Conservation (phyloP, 1,284 basidiomycete species). For the Takashimella koratensis region DNA sequence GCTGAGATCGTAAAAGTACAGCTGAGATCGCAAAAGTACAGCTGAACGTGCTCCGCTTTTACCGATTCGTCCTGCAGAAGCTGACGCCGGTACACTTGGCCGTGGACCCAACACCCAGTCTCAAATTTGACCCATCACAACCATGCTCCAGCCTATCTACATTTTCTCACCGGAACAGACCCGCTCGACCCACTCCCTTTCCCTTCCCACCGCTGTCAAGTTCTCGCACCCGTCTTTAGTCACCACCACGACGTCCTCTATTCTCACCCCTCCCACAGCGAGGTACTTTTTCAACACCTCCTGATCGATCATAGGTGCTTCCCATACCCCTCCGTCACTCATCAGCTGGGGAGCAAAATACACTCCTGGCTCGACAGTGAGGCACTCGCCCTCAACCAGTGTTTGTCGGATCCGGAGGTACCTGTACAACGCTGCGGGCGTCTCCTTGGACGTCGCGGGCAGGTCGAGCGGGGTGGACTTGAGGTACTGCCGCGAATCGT, state of each 20-base stretch:
- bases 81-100: too few species aligned
- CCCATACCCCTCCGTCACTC: constrained; percentile 55
- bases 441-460: constrained; percentile 44
- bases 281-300: constrained; percentile 69
- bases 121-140: too few species aligned
- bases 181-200: constrained; percentile 70
- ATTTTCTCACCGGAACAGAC: constrained; percentile 61
- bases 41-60: too few species aligned
- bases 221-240: constrained; percentile 66
- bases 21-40: too few species aligned
- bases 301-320: constrained; percentile 67
- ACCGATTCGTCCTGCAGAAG: too few species aligned
- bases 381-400: constrained; percentile 72
- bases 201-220: constrained; percentile 72
- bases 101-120: too few species aligned
- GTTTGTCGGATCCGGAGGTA: constrained; percentile 72
- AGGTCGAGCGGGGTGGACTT: constrained; percentile 25
- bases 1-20: too few species aligned
- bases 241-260: constrained; percentile 82
- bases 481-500: constrained; percentile 54
- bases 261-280: constrained; percentile 77
- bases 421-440: constrained; percentile 62
- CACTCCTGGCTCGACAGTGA: constrained; percentile 75
- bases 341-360: constrained; percentile 80
- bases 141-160: too few species aligned